These are phyloP conservation scores for Ganoderma multipileum DNA, from an alignment of 1,284 basidiomycete species.

Conservation along the genomic window DNA sequence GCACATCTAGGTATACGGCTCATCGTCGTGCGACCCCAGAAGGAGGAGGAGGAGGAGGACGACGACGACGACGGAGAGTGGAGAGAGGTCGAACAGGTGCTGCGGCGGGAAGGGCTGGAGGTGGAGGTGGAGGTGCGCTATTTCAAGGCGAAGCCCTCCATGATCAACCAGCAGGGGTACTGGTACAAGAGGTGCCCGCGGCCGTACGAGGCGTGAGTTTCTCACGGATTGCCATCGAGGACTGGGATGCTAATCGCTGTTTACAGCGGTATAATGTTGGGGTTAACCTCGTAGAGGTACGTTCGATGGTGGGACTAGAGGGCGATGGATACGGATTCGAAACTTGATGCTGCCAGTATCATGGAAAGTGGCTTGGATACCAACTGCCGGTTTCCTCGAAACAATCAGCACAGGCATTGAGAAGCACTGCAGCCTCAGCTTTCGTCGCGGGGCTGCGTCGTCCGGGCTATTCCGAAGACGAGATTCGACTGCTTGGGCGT, in stretches of 20 bases:
- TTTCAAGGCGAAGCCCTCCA: neutral
- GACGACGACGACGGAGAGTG: neutral
- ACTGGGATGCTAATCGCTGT: too few species aligned
- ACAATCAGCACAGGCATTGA: conserved; percentile 29
- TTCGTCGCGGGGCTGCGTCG: conserved; percentile 29
- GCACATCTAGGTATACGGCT: neutral
- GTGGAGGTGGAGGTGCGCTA: neutral
- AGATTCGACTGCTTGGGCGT: conserved; percentile 44
- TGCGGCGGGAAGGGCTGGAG: neutral
- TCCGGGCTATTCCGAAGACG: conserved; percentile 40
- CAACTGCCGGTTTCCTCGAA: too few species aligned
- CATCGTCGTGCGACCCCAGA: neutral
- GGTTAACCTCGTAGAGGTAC: too few species aligned
- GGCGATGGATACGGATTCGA: too few species aligned
- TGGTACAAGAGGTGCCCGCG: neutral
- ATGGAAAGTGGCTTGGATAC: too few species aligned
- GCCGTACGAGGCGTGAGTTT: neutral
- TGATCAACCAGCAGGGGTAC: neutral
- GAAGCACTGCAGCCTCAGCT: conserved; percentile 41
- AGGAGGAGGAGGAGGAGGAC: neutral
- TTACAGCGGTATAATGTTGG: too few species aligned
- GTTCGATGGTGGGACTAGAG: too few species aligned
- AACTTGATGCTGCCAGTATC: too few species aligned
- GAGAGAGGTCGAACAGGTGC: neutral
- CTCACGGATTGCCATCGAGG: neutral